Percentiles rank a stretch among this genome's conserved stretches.
These are phyloP conservation scores for Asterophora lycoperdoides DNA, from an alignment of 768 basidiomycete species.

Conservation along the genomic window DNA sequence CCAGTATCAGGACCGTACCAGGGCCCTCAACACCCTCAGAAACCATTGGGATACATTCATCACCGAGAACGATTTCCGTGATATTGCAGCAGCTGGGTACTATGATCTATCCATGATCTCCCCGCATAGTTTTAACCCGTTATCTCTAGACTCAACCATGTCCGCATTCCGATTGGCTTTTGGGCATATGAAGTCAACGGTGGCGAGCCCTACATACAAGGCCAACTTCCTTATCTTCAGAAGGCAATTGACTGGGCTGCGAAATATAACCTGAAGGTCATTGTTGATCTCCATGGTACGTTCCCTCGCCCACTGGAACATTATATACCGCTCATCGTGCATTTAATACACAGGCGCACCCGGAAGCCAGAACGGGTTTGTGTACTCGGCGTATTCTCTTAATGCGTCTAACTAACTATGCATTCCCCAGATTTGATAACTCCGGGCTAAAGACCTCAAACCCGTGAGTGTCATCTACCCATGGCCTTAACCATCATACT, in stretches of 20 bases:
- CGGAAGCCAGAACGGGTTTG: conserved; percentile 79
- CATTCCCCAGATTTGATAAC: conserved; percentile 63
- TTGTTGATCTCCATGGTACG: conserved; percentile 70
- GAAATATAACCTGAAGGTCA: conserved; percentile 68
- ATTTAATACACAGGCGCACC: conserved; percentile 49
- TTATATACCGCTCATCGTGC: background rate
- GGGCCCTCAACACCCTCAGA: conserved; percentile 49
- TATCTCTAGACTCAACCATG: conserved; percentile 66
- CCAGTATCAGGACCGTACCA: conserved; percentile 48
- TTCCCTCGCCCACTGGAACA: background rate
- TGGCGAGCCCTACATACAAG: conserved; percentile 77
- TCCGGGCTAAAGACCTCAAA: conserved; percentile 61
- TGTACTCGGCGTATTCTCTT: conserved; percentile 4
- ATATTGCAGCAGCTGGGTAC: conserved; percentile 78
- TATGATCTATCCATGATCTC: conserved; percentile 16
- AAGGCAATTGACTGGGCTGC: conserved; percentile 70
- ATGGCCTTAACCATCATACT: conserved; percentile 4
- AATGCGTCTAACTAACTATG: conserved; percentile 3
- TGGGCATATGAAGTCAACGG: conserved; percentile 82
- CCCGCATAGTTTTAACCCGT: conserved; percentile 2
- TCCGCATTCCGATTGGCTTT: conserved; percentile 83
- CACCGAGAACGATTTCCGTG: conserved; percentile 72
- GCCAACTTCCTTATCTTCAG: conserved; percentile 68
- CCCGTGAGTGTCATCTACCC: conserved; percentile 37
- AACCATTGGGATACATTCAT: conserved; percentile 85